Base-by-base conservation (phyloP, 1,284 basidiomycete genomes). In the Phylloporus sp. region DNA sequence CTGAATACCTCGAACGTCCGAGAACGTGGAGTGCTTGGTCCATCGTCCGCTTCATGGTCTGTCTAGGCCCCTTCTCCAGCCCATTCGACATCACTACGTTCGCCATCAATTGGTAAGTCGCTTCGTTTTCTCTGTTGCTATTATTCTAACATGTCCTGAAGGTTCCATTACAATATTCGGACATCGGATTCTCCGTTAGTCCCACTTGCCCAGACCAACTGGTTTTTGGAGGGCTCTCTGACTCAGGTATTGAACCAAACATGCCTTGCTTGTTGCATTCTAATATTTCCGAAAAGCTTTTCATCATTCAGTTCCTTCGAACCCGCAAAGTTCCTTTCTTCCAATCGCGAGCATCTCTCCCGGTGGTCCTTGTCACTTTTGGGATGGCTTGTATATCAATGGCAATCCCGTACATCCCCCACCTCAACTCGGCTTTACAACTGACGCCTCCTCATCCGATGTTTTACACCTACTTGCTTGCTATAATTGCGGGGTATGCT, bases 341-440 rank as follows among this genome's bases (percentile, higher is more conserved):
- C 27, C 76, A 80, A 56, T 78, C 76, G 15, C 77, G 79, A 37
- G 79, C 76, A 1, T 78, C 76, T 17, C 7, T 69, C 25, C 2
- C 76, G 6, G 73, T 78, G n/a, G 66, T 78, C 6, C 15, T 72
- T 2, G 77, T 79, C 59, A 77, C 76, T 20, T 79, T 78, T 53
- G 78, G 79, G 61, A 70, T 78, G 72, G 76, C 78, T 41, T 79
- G 77, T 52, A 64, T 77, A 2, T 70, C 78, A 37, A 79, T 79
- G 76, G 77, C 76, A 41, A 80, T 78, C 58, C 76, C 76, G 6
- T 78, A 80, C 58, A 77, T 78, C 29, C 76, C 76, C 0, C 80
- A 80, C 63, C 3, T 78, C 65, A 78, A 75, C 61, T 65, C 76
- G 20, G 78, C 79, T 32, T 52, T 78, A 25, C 74, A 78, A 3